Percentiles rank a stretch among this genome's conserved stretches.
Evolutionary conservation across 495 filamentous ascomycete species (phyloP).

Genomic region (Penicillium lagena): DNA sequence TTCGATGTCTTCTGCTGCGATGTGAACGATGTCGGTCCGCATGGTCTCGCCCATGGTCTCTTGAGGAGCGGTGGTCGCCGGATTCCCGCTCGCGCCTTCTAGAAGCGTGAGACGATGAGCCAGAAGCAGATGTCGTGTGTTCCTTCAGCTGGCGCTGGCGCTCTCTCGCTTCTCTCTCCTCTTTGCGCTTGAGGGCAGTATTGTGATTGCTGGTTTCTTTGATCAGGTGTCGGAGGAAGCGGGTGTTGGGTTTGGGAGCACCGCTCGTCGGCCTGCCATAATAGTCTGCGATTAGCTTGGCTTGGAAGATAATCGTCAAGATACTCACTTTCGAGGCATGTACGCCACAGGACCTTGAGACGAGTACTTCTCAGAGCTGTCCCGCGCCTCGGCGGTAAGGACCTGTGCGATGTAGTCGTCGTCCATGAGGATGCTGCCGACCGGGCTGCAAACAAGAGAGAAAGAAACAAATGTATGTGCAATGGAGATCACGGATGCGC

Average conservation of each 20-base stretch:
- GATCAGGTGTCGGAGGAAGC: constrained; percentile 84
- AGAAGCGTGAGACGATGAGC: constrained; percentile 22
- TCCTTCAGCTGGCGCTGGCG: constrained; percentile 45
- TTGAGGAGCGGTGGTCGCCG: constrained; percentile 9
- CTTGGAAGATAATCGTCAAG: background rate
- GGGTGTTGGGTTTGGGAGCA: constrained; percentile 84
- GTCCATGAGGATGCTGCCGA: constrained; percentile 36
- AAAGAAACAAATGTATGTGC: background rate
- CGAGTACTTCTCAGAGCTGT: constrained; percentile 65
- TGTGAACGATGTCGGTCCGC: constrained; percentile 13
- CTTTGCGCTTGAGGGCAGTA: constrained; percentile 75
- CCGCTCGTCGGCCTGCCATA: constrained; percentile 44
- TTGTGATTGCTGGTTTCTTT: constrained; percentile 87
- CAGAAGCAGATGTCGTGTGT: constrained; percentile 12
- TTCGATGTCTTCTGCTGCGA: constrained; percentile 20
- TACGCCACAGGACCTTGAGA: constrained; percentile 66
- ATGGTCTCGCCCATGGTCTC: constrained; percentile 3
- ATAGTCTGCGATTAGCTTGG: constrained; percentile 2
- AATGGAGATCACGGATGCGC: background rate
- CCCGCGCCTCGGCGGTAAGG: constrained; percentile 66
- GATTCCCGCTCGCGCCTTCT: constrained; percentile 10
- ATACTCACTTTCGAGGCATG: constrained; percentile 57
- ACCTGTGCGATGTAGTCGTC: constrained; percentile 73
- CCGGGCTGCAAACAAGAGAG: constrained; percentile 8
- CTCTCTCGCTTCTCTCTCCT: constrained; percentile 58